phyloP scores from a whole-genome alignment of 2,329 filamentous ascomycete genomes.

The Apiospora hydei region DNA sequence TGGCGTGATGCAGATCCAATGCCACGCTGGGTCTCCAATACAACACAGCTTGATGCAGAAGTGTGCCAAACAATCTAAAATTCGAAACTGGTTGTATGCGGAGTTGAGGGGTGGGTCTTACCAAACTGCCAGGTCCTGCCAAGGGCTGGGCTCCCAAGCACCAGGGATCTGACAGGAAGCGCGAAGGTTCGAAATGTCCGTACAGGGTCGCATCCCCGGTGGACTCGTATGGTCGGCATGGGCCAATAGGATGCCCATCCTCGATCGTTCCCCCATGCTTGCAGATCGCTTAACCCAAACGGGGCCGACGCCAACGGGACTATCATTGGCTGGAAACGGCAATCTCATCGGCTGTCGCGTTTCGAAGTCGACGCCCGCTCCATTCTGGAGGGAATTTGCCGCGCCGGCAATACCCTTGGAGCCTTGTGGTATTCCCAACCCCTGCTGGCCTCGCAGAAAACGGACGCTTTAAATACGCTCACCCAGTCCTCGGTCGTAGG shows the following conservation, averaged over 20 bases:
- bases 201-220: neutral
- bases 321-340: neutral
- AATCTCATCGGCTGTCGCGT: neutral
- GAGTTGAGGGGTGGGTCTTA: neutral
- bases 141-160: neutral
- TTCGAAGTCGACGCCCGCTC: neutral
- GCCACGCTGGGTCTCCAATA: neutral
- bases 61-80: neutral
- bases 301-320: neutral
- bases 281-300: neutral
- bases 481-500: neutral
- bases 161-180: neutral
- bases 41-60: neutral
- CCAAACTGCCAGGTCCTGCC: neutral
- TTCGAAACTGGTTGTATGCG: neutral
- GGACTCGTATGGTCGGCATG: neutral
- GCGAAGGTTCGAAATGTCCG: neutral
- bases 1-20: neutral
- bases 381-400: neutral
- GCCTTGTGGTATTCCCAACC: neutral
- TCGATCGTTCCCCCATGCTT: neutral
- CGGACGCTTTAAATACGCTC: neutral
- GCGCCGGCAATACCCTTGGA: neutral
- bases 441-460: too few relatives aligned
- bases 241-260: neutral